Conservation (phyloP, 2,329 filamentous ascomycete species). For the Fusarium fracticaudum region DNA sequence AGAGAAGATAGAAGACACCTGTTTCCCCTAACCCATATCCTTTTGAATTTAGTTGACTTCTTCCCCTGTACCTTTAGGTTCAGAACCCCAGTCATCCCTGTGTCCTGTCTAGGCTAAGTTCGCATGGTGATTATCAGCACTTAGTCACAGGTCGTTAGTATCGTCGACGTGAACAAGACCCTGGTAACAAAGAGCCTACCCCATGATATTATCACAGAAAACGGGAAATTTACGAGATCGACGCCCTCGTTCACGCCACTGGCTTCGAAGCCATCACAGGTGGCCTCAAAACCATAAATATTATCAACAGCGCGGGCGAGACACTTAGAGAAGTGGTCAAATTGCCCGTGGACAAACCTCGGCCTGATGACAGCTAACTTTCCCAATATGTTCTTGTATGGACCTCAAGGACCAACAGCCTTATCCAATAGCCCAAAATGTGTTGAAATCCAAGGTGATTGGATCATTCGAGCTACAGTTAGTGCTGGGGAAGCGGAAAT, state of each 20-base stretch:
- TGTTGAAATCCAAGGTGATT: not conserved
- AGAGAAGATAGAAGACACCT: not conserved
- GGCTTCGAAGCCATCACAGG: slow-evolving; percentile 20
- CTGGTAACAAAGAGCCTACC: not conserved
- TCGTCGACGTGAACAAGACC: slow-evolving; percentile 6
- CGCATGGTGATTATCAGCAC: rapidly evolving
- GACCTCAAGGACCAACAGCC: not conserved
- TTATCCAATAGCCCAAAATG: not conserved
- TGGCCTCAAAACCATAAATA: not conserved
- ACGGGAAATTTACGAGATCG: not conserved
- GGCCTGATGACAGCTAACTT: not conserved
- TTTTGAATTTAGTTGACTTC: rapidly evolving
- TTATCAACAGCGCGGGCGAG: not conserved
- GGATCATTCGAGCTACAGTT: not conserved
- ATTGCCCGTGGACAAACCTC: not conserved
- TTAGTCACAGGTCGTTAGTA: not conserved
- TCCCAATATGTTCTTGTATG: not conserved
- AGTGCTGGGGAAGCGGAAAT: rapidly evolving
- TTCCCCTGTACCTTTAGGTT: not conserved
- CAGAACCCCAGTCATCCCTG: rapidly evolving
- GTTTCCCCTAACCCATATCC: not conserved
- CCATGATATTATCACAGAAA: not conserved
- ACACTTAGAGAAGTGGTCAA: not conserved
- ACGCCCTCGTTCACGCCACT: slow-evolving; percentile 10
- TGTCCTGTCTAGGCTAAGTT: too few relatives aligned